Base-by-base conservation (phyloP, 257 asterid species). In the Prunella vulgaris region DNA sequence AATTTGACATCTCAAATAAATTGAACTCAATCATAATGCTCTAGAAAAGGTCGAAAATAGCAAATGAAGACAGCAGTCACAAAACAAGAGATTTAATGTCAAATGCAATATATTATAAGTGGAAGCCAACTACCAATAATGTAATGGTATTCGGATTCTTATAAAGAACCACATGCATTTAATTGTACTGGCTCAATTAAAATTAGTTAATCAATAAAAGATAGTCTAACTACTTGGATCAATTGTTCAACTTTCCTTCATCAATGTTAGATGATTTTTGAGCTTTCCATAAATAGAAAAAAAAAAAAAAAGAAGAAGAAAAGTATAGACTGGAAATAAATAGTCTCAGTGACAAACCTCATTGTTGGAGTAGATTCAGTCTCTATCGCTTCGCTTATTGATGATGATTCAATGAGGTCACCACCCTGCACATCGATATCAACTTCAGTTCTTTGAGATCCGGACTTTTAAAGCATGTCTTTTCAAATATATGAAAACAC, bases 371-470 rank as follows among this genome's bases (percentile, higher is more conserved):
- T 68, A 51, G 68, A 59, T 74, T 56, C 85, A 63, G 60, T 51
- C 66, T 56, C 84, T n/a, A 58, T 64, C 59, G 56, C 63, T 76
- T 83, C 89, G 70, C 52, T 22, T 22, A 6, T 77, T n/a, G n/a
- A n/a, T 42, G 80, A 73, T 71, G 76, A 82, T 68, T 80, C 87
- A 25, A 20, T 37, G 25, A 76, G 77, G 30, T 77, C 85, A 51
- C 24, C 76, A 63, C 66, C 77, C 76, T 69, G 80, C 68, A 70
- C 57, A 59, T 52, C 5, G 13, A 18, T 60, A 68, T 51, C 42
- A 9, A 32, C 69, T 20, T 68, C 78, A 35, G 38, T 76, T 59
- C 40, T 79, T 80, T 78, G 80, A 42, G 69, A 77, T 78, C 72
- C 72, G 56, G 14, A 52, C 67, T 68, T 71, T 38, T 70, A 83